Conservation (phyloP, 441 rosid genomes). For the Biscutella auriculata region DNA sequence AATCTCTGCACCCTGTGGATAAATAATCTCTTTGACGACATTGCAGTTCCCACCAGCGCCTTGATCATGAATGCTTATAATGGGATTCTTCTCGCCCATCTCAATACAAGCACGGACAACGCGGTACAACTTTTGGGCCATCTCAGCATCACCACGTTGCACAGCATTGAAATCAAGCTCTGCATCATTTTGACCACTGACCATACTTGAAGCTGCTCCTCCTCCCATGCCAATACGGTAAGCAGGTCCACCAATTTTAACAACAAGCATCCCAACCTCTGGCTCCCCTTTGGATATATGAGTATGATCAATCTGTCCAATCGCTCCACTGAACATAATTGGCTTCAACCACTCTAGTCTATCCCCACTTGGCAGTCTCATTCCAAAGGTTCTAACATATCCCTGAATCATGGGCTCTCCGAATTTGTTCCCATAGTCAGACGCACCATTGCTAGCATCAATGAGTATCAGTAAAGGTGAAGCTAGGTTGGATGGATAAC, state of each 20-base stretch:
- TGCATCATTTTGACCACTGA: constrained; percentile 88
- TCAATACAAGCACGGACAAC: constrained; percentile 87
- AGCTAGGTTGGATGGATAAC: constrained; percentile 71
- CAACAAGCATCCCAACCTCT: constrained; percentile 83
- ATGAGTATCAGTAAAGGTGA: constrained; percentile 88
- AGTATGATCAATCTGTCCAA: constrained; percentile 83
- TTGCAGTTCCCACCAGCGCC: constrained; percentile 98
- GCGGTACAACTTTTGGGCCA: constrained; percentile 90
- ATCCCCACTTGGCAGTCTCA: constrained; percentile 90
- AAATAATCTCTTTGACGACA: constrained; percentile 87
- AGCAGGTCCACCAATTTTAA: constrained; percentile 97
- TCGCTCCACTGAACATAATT: constrained; percentile 91
- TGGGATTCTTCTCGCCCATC: constrained; percentile 86
- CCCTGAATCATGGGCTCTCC: constrained; percentile 97
- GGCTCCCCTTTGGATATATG: constrained; percentile 82
- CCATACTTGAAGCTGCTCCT: constrained; percentile 97
- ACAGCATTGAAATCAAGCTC: constrained; percentile 97
- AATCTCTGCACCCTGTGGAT: constrained; percentile 86
- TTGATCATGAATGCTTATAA: constrained; percentile 94
- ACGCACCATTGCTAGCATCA: constrained; percentile 91
- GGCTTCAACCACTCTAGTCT: constrained; percentile 96
- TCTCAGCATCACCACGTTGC: constrained; percentile 94
- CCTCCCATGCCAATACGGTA: constrained; percentile 98
- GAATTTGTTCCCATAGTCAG: constrained; percentile 89
- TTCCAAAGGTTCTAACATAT: constrained; percentile 76